Conservation (phyloP, 768 basidiomycete genomes). For the Exidia glandulosa region DNA sequence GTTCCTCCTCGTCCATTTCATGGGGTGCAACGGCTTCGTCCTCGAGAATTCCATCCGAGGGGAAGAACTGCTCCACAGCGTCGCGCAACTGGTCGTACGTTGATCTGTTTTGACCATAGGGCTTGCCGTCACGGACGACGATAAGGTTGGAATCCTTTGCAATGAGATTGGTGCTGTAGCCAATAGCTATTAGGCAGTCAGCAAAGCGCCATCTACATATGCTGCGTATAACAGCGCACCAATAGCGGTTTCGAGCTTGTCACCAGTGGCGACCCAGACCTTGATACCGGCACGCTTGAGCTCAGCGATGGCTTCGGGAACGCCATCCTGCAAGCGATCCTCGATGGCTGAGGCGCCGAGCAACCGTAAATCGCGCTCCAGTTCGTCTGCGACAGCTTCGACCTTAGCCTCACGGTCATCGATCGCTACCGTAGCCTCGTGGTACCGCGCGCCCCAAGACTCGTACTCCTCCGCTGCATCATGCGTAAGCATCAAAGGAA, state of each 20-base stretch:
- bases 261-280: constrained; percentile 97
- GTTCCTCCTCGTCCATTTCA: constrained; percentile 4
- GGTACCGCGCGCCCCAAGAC: constrained; percentile 68
- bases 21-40: constrained; percentile 28
- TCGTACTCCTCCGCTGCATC: constrained; percentile 66
- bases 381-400: constrained; percentile 65
- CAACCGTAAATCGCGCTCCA: constrained; percentile 71
- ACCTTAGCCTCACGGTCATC: constrained; percentile 72
- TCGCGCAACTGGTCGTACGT: constrained; percentile 72
- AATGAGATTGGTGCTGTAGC: constrained; percentile 93
- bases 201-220: not conserved
- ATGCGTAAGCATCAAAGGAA: constrained; percentile 2
- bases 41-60: constrained; percentile 53
- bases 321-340: constrained; percentile 95
- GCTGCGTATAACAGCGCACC: constrained; percentile 32
- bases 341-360: constrained; percentile 97
- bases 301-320: constrained; percentile 92
- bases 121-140: constrained; percentile 70
- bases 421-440: constrained; percentile 65
- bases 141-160: constrained; percentile 85
- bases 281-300: constrained; percentile 95
- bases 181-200: constrained; percentile 54
- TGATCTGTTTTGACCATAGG: constrained; percentile 35
- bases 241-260: constrained; percentile 96
- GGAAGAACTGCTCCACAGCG: constrained; percentile 85